Evolutionary conservation across 1,284 basidiomycete species (phyloP), one percentile per base, ranked within the genome.

Genomic region (Retiboletus flavoniger): DNA sequence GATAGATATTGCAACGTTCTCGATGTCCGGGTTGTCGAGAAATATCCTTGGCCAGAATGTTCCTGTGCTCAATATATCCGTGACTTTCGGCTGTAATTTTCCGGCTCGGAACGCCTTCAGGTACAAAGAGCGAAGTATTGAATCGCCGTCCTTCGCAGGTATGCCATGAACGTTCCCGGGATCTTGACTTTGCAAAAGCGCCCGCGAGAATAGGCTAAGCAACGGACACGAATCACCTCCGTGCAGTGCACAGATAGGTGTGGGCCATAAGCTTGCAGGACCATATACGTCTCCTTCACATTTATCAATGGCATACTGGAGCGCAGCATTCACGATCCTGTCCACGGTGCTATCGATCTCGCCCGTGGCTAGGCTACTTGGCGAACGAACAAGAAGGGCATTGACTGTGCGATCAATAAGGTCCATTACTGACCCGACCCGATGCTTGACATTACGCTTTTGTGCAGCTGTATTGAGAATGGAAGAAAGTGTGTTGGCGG

Each of bases 1-100:
- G 26, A 92, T 77, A 50, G 78, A 83, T 43, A 80, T 71, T 10
- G 79, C 73, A 7, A 85, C 82, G 2, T 78, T 81, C 67, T 89
- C 85, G 36, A 79, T 55, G 66, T 93, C 90, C 0, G 90, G 90
- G 60, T 83, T 80, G 55, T 93, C 89, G 21, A 93, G 77, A 64
- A 89, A 90, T n/a, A 84, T 64, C 32, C 76, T 74, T 6, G 85
- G 82, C 86, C 88, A 91, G 55, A 75, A 81, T 1, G 85, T 84
- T 19, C 79, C 80, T 0, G 84, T 84, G 51, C 72, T 80, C 47
- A 90, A 65, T 8, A 79, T 65, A 59, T 91, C 84, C 66, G 87
- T 67, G 16, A 84, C 67, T 54, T 79, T 78, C 1, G 84, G 79
- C 17, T 80, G 75, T 26, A 93, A 68, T 1, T 69, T 65, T 3